Conservation (phyloP, 2,329 filamentous ascomycete species). For the Arthrinium puccinioides region DNA sequence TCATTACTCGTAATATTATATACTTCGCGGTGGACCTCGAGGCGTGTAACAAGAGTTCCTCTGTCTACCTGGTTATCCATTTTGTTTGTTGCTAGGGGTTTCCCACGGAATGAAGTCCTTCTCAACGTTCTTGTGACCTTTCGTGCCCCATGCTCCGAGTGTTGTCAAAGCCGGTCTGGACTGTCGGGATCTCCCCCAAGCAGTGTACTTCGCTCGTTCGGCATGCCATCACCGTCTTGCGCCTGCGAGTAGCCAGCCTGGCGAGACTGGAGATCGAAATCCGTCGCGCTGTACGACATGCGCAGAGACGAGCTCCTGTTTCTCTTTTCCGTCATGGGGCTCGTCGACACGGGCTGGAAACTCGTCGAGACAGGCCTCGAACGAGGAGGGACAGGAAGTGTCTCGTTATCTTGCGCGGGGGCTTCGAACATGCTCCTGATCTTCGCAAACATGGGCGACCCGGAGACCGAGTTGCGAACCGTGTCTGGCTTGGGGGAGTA, state of each 20-base stretch:
- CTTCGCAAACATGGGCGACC: conserved; percentile 27
- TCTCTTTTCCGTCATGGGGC: neutral
- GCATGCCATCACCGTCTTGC: conserved; percentile 12
- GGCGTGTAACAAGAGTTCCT: too few species aligned
- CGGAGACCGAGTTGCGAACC: conserved; percentile 8
- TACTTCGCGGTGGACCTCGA: too few species aligned
- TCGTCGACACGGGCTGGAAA: conserved; percentile 7
- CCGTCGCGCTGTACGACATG: conserved; percentile 1
- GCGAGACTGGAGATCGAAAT: too few species aligned
- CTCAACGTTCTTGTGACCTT: neutral
- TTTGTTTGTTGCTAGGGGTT: too few species aligned
- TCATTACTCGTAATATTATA: too few species aligned
- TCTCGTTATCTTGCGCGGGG: neutral
- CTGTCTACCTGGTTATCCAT: too few species aligned
- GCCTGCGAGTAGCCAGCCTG: too few species aligned
- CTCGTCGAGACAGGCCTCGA: conserved; percentile 17
- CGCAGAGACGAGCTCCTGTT: conserved; percentile 9
- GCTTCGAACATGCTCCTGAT: conserved; percentile 34
- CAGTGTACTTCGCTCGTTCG: conserved; percentile 22
- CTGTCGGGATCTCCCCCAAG: conserved; percentile 8
- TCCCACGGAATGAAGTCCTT: too few species aligned
- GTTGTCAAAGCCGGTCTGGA: conserved; percentile 27
- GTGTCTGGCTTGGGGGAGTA: conserved; percentile 3
- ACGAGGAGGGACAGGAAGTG: conserved; percentile 9
- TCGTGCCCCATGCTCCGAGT: too few species aligned